Base-by-base conservation (phyloP, 495 filamentous ascomycete genomes). In the Penicillium salamii region DNA sequence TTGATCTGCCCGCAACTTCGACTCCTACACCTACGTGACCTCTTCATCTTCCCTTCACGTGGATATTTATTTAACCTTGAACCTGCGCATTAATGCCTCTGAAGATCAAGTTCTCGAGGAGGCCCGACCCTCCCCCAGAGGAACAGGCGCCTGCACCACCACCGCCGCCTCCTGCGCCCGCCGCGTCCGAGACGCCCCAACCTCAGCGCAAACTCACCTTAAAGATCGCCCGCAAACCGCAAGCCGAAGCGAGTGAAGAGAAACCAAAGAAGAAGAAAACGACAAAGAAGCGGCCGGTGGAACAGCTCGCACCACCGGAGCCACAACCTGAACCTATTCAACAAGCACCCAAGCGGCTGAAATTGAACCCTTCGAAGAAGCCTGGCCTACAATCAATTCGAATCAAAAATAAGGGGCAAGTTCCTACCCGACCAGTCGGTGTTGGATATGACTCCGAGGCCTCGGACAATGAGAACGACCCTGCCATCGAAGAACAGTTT, bases 381-480 rank as follows among this genome's bases (percentile, higher is more conserved):
- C 68, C 70, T 4, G 67, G 62, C 0, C 52, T 74, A 19, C 70
- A 75, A 37, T 75, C 72, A 0, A 72, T 83, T 24, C 72, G 75
- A n/a, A 72, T 81, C 49, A 79, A 79, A 52, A 69, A 73, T 41
- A 82, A 82, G 57, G 79, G 81, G 0, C 83, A 84, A 35, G 75
- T 81, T 0, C 83, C 87, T 0, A 71, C 70, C 18, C 77, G 88
- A 41, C 81, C 82, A 1, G 64, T 70, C 1, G 93, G 91, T 13
- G 89, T 93, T 17, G 95, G 91, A 7, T 98, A 97, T 67, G 93
- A 98, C 64, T 95, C 90, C n/a, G 93, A 97, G 66, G 89, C 91
- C 2, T 91, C 89, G 15, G 93, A 97, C 58, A 82, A 83, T 6
- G 93, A 98, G 65, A 59, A 74, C 3, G 93, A 98, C 59, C 93